A percentile compares a stretch with the other conserved stretches of the same genome.
Conservation (phyloP, 176 grass and related monocot genomes). For the Themeda triandra region DNA sequence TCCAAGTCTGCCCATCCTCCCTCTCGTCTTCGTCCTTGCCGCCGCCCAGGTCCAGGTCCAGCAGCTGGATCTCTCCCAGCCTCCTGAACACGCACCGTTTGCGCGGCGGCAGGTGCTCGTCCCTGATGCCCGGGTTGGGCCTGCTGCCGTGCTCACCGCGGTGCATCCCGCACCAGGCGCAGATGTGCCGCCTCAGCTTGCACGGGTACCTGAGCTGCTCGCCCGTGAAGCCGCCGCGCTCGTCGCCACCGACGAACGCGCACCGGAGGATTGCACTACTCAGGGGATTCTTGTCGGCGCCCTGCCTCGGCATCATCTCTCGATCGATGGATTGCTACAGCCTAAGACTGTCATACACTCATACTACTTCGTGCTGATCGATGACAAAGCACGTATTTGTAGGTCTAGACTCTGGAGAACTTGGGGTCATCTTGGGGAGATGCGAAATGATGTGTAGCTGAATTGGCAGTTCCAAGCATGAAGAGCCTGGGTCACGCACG, state of each 20-base stretch:
- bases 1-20: background rate
- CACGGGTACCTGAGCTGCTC: background rate
- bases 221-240: background rate
- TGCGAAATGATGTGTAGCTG: no score
- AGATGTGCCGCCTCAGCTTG: constrained; percentile 20
- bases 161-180: background rate
- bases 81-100: constrained; percentile 19
- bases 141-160: background rate
- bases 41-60: background rate
- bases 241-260: background rate
- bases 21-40: background rate
- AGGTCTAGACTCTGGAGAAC: background rate
- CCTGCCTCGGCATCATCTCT: background rate
- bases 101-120: constrained; percentile 28
- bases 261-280: background rate
- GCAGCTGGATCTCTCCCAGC: background rate
- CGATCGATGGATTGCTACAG: background rate
- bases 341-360: background rate
- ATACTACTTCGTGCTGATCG: background rate
- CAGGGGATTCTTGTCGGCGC: background rate
- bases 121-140: background rate
- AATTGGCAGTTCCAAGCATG: no score
- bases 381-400: background rate
- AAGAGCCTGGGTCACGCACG: no score
- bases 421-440: no score